phyloP scores from a whole-genome alignment of 2,329 filamentous ascomycete species.

The Nemania serpens region DNA sequence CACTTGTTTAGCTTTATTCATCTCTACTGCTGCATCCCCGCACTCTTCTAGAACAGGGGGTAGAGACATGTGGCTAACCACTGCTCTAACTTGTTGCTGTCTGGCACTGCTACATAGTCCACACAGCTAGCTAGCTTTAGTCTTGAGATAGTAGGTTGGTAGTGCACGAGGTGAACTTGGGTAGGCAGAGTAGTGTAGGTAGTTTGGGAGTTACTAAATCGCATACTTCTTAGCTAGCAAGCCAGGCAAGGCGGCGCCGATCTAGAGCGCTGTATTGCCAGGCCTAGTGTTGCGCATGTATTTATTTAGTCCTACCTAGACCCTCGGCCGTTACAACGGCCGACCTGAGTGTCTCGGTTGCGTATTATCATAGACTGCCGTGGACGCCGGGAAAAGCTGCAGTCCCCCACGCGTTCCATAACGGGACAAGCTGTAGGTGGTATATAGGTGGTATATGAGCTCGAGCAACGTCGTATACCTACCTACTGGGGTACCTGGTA shows the following conservation, averaged over 20 bases:
- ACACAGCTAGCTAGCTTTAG: not conserved
- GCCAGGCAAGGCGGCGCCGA: not conserved
- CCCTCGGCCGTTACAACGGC: slow-evolving; percentile 8
- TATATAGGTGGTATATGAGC: not conserved
- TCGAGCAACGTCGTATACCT: slow-evolving; percentile 1
- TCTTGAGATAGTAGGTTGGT: not conserved
- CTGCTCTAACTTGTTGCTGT: not conserved
- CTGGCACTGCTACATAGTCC: not conserved
- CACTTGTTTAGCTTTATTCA: slow-evolving; percentile 4
- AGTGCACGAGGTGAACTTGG: too few relatives aligned
- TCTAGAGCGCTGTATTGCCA: not conserved
- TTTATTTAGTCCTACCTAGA: not conserved
- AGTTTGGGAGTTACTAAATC: not conserved
- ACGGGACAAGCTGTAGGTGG: slow-evolving; percentile 4
- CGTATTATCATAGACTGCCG: slow-evolving; percentile 15
- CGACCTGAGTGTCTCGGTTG: slow-evolving; percentile 7
- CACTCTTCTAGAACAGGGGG: slow-evolving; percentile 27
- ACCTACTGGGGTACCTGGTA: not conserved
- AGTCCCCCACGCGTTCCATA: slow-evolving; percentile 11
- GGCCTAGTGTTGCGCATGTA: not conserved
- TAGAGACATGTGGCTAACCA: slow-evolving; percentile 10
- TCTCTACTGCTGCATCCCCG: slow-evolving; percentile 18
- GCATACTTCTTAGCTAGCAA: not conserved
- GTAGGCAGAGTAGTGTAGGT: not conserved
- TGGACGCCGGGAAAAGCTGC: slow-evolving; percentile 17